Base-by-base conservation (phyloP, 2,329 filamentous ascomycete species). In the Exserohilum turcica region DNA sequence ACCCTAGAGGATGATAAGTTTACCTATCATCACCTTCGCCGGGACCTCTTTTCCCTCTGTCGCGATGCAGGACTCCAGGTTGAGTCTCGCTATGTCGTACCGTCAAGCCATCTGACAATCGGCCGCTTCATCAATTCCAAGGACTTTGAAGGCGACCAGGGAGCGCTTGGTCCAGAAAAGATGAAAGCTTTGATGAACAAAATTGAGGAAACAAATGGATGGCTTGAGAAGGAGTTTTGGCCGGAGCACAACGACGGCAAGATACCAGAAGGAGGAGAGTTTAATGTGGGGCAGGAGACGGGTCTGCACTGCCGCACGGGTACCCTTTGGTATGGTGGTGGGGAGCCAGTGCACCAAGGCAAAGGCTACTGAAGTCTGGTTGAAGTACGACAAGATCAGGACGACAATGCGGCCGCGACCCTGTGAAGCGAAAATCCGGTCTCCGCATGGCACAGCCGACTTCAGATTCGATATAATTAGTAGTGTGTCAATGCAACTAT, bases 21-120 rank as follows among this genome's bases (percentile, higher is more conserved):
- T 75, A 92, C 89, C 0, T 97, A 97, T 72, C 93, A 97, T 70
- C 93, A 97, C 73, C 84, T 97, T 7, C 86, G 93, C 2, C 83
- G 88, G 3, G 91, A 96, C 68, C 72, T 95, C 10, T 94, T 87
- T 71, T 79, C 82, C 43, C 77, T 85, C 21, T 83, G 85, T 3
- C 77, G 79, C 39, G 77, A 77, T 3, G 81, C 85, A 0, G 90
- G 89, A 1, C 79, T 93, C n/a, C 76, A 82, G 13, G 82, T 96
- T 29, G 87, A 82, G 18, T 90, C 89, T 46, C 82, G 93, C 52
- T 97, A 97, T 71, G 86, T 92, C 19, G 91, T 96, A 2, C 92
- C 92, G 1, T 93, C 89, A 40, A 91, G 91, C 13, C 93, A 97
- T 77, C 83, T 97, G 67, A 97, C 93, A 0, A 83, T 97, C 52